Evolutionary conservation across 2,329 filamentous ascomycete species (phyloP).

Genomic region (Rosellinia necatrix): DNA sequence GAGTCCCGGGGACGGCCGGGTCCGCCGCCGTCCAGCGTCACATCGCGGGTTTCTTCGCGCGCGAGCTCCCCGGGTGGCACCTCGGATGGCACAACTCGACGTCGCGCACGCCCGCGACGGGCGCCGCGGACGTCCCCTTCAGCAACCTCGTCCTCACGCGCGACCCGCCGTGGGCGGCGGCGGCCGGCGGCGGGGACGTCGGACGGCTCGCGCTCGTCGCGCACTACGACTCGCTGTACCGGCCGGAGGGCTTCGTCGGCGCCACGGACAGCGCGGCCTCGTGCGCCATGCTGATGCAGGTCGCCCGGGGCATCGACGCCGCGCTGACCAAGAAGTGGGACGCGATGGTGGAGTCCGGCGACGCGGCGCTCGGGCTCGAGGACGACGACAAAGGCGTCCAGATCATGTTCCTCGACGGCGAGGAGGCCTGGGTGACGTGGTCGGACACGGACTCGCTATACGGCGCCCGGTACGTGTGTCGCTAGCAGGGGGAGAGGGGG

Average conservation of each 20-base stretch:
- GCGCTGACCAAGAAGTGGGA: conserved; percentile 84
- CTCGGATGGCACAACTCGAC: conserved; percentile 90
- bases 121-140: conserved; percentile 75
- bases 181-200: conserved; percentile 68
- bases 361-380: conserved; percentile 61
- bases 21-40: conserved; percentile 75
- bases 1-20: conserved; percentile 85
- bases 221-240: conserved; percentile 87
- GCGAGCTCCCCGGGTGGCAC: conserved; percentile 76
- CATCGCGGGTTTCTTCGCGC: conserved; percentile 80
- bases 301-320: conserved; percentile 77
- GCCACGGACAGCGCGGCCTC: conserved; percentile 93
- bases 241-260: conserved; percentile 85
- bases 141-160: conserved; percentile 83
- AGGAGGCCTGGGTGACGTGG: conserved; percentile 89
- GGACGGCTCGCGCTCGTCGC: conserved; percentile 84
- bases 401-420: conserved; percentile 87
- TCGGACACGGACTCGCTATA: conserved; percentile 83
- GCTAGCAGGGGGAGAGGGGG: background rate
- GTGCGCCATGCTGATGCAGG: conserved; percentile 91
- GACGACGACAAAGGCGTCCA: conserved; percentile 83
- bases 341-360: conserved; percentile 66
- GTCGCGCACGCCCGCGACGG: conserved; percentile 76
- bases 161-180: conserved; percentile 80
- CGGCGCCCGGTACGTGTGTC: conserved; percentile 70